Base-by-base conservation (phyloP, 2,329 filamentous ascomycete genomes). In the Hirsutella rhossiliensis region DNA sequence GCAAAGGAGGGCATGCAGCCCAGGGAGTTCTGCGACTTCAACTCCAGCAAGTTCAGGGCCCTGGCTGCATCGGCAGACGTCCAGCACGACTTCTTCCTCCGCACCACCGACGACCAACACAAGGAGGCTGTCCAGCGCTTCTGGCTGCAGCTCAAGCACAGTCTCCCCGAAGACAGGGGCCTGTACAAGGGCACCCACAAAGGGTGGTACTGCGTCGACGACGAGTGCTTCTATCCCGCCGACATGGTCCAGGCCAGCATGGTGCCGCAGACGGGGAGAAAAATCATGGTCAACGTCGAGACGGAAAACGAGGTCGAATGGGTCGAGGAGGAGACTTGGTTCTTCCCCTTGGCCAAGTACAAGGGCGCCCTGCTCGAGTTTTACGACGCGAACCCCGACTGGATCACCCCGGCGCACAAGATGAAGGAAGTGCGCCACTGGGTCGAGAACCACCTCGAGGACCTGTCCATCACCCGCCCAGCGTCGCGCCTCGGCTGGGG, bases 191-290 rank as follows among this genome's bases (percentile, higher is more conserved):
- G 80, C 11, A 87, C 84, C 53, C 92, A 97, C 55, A 79, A 87
- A 58, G 92, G 92, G 2, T 98, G 92, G 92, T 98, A 98, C 62
- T 92, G 85, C 45, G 83, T 98, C 43, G 88, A 86, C 60, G 92
- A 98, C 61, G 92, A 98, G 71, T 90, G 90, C 34, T 98, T 94
- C 64, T 97, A 96, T 59, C 87, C 90, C 0, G 75, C 82, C 43
- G 77, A 78, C 7, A 69, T 80, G 55, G 78, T 97, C 23, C 78
- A 87, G 56, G 75, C 82, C 38, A 76, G 80, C 42, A 67, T 92
- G 32, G 84, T 89, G 51, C 84, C 87, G 5, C 72, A 80, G 39
- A 95, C 88, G 1, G 92, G 92, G 3, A 76, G 80, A 52, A 89
- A 87, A 55, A 80, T 84, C 49, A 87, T 87, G 78, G 83, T 80